Evolutionary conservation across 441 rosid species (phyloP), one percentile per base, ranked within the genome.

Genomic region (Corymbia citriodora): DNA sequence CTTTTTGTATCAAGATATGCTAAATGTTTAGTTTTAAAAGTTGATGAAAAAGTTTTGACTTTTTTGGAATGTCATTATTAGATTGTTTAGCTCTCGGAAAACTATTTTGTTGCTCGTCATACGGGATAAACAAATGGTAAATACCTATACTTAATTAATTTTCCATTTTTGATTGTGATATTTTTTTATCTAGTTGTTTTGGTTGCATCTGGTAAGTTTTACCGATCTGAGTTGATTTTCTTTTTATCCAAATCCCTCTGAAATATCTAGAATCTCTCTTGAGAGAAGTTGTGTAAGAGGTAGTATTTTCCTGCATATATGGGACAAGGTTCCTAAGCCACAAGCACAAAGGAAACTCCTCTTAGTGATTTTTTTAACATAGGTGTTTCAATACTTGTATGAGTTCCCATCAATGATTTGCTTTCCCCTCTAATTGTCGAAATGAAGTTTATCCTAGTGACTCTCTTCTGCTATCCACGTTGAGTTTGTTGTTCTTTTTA

Each of bases 11-110:
- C 74, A 91, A 85, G 88, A 87, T 50, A 63, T 45, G 57, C 48
- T 90, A 40, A 88, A 48, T 86, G 15, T 90, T 61, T 89, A 89
- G 79, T 89, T 90, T 55, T 45, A 53, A 50, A 81, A 89, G 54
- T 90, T 91, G 81, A 74, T 65, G 48, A 70, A 50, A 13, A 90
- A 19, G 88, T 87, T 87, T 31, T 89, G 63, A 89, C 54, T 92
- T 92, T 74, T 57, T 83, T 91, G 0, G 74, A 94, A 98, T 99
- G 99, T 98, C 92, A 97, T 98, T 99, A 96, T 98, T 99, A 95
- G 99, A 89, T 95, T 98, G 93, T 98, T 98, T 94, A 97, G 99
- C 94, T 99, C 99, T 9, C 97, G 99, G 70, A 98, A 98, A 94
- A 98, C 99, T 61, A 98, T 99, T 81, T 92, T 98, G 94, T 92